phyloP scores from a whole-genome alignment of 108 stramenopile species.

The Nitzschia sp. region DNA sequence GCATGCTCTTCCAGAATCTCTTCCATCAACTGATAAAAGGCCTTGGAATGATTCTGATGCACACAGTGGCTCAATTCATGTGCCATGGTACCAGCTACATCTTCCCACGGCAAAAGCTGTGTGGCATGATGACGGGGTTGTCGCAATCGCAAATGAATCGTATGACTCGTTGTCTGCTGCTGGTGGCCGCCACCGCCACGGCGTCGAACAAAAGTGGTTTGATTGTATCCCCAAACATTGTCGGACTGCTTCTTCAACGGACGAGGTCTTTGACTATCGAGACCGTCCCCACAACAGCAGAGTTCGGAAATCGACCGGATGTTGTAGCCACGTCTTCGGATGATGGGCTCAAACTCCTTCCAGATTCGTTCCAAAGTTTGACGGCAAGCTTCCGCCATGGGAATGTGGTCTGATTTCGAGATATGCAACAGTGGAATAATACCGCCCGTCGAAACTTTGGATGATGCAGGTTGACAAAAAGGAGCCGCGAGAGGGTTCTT shows the following conservation, averaged over 20 bases:
- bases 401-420: constrained; percentile 46
- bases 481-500: neutral
- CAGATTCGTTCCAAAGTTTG: constrained; percentile 57
- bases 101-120: constrained; percentile 58
- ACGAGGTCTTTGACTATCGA: constrained; percentile 31
- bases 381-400: constrained; percentile 37
- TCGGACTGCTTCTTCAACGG: constrained; percentile 38
- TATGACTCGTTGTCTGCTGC: constrained; percentile 22
- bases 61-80: constrained; percentile 82
- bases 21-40: constrained; percentile 82
- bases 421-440: constrained; percentile 34
- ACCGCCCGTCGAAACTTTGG: neutral
- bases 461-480: constrained; percentile 12
- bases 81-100: constrained; percentile 79
- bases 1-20: constrained; percentile 64
- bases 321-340: constrained; percentile 55
- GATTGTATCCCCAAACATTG: constrained; percentile 84
- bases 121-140: constrained; percentile 36
- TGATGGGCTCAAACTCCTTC: constrained; percentile 68
- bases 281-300: constrained; percentile 84
- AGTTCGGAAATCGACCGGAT: constrained; percentile 73
- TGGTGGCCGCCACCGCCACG: constrained; percentile 5
- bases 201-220: constrained; percentile 26
- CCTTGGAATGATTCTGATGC: constrained; percentile 51
- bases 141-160: constrained; percentile 80